Base-by-base conservation (phyloP, 805 yeast genomes). In the Ogataea populi-albae region DNA sequence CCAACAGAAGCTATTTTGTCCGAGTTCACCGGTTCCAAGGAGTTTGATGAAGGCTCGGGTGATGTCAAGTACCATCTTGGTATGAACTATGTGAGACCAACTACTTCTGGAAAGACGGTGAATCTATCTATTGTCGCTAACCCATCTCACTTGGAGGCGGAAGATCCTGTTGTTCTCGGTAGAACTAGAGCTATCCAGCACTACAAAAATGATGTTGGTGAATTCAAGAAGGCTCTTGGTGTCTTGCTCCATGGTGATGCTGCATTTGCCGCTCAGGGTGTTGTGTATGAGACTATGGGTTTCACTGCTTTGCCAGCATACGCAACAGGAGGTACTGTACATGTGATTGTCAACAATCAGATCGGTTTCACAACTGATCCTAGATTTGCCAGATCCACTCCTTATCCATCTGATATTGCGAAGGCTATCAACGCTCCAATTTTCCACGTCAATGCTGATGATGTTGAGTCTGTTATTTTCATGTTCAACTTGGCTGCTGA, bases 301-400 rank as follows among this genome's bases (percentile, higher is more conserved):
- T 84, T 93, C 69, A 77, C 86, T 54, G 77, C 79, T 54, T 75
- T 93, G 59, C 96, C 96, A 50, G 96, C 93, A 51, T 93, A 86
- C 71, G 77, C 96, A 34, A 89, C 98, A 32, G 99, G 99, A 71
- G 99, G 99, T 74, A 88, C 98, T 34, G 73, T 93, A 50, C 98
- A 93, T 68, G 78, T 93, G 49, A 89, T 93, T 57, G 88, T 93
- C 47, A 93, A 93, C 70, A 93, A 93, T 72, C 99, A 93, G 77
- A 91, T 93, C 64, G 99, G 99, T 66, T 93, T 93, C 79, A 93
- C 99, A 49, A 93, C 99, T 34, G 98, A 93, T 64, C 99, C 99
- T 50, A 79, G 96, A 71, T 82, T 83, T 55, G 88, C 97, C 23
- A 84, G 99, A 73, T 91, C 98, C 17, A 93, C 98, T 32, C 91